Conservation (phyloP, 108 stramenopile genomes). For the Cylindrotheca closterium region DNA sequence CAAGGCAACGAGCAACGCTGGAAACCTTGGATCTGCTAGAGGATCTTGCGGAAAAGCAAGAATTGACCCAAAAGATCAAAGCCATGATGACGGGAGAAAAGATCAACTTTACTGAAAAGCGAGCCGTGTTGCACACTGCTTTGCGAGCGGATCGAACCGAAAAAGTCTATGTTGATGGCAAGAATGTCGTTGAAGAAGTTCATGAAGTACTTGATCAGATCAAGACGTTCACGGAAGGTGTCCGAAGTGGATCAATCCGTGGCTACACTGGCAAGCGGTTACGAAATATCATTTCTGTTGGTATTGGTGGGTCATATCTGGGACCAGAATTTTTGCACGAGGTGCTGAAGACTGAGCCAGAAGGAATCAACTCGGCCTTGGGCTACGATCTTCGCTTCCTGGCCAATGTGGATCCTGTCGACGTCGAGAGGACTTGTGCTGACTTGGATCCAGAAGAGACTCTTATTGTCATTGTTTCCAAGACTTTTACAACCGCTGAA, state of each 20-base stretch:
- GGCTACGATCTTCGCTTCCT: conserved; percentile 94
- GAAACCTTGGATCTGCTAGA: conserved; percentile 82
- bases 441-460: conserved; percentile 93
- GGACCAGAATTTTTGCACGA: conserved; percentile 99
- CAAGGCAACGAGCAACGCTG: conserved; percentile 73
- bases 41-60: conserved; percentile 70
- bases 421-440: conserved; percentile 92
- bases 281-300: conserved; percentile 93
- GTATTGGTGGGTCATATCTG: conserved; percentile 97
- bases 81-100: conserved; percentile 92
- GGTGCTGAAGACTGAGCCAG: conserved; percentile 92
- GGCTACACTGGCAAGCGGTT: conserved; percentile 97
- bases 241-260: conserved; percentile 82
- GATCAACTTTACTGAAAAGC: conserved; percentile 96
- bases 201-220: conserved; percentile 92
- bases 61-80: conserved; percentile 65
- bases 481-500: conserved; percentile 99
- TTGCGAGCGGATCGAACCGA: conserved; percentile 79
- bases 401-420: conserved; percentile 99
- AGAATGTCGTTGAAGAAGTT: conserved; percentile 90
- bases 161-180: conserved; percentile 83
- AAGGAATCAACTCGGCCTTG: conserved; percentile 77
- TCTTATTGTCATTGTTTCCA: conserved; percentile 94
- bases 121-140: conserved; percentile 97
- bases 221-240: conserved; percentile 82